Conservation (phyloP, 495 filamentous ascomycete genomes). For the Neurospora sp. region DNA sequence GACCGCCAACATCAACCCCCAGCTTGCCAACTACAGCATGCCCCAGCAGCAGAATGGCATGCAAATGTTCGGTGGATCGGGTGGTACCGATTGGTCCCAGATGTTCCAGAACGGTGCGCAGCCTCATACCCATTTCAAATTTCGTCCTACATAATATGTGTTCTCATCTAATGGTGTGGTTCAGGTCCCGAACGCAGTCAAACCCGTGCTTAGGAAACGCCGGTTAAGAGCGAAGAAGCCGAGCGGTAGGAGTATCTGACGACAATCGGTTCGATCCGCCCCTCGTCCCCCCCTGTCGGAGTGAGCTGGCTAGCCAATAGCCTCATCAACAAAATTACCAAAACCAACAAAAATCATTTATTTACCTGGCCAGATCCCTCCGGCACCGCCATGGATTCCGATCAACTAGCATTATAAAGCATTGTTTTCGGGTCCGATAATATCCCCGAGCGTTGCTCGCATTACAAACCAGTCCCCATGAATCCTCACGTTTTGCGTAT, state of each 20-base stretch:
- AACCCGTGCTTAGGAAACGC: slow-evolving; percentile 34
- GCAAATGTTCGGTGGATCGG: slow-evolving; percentile 39
- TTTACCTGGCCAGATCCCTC: slow-evolving; percentile 19
- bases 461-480: slow-evolving; percentile 52
- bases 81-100: slow-evolving; percentile 52
- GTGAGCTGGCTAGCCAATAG: slow-evolving; percentile 30
- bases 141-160: slow-evolving; percentile 42
- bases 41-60: slow-evolving; percentile 41
- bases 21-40: slow-evolving; percentile 46
- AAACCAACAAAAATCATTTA: slow-evolving; percentile 45
- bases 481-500: slow-evolving; percentile 53
- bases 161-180: slow-evolving; percentile 45
- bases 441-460: slow-evolving; percentile 50
- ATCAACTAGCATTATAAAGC: slow-evolving; percentile 31
- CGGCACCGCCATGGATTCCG: slow-evolving; percentile 21
- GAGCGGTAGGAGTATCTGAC: slow-evolving; percentile 31
- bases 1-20: slow-evolving; percentile 45
- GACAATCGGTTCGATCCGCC: slow-evolving; percentile 29
- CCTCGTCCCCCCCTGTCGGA: slow-evolving; percentile 32
- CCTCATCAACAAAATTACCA: slow-evolving; percentile 38
- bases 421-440: slow-evolving; percentile 46
- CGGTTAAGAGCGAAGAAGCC: slow-evolving; percentile 15
- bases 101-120: slow-evolving; percentile 63
- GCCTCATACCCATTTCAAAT: slow-evolving; percentile 17
- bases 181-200: slow-evolving; percentile 44